Evolutionary conservation across 73 alveolate species (phyloP).

Genomic region (Paramecium primaurelia): DNA sequence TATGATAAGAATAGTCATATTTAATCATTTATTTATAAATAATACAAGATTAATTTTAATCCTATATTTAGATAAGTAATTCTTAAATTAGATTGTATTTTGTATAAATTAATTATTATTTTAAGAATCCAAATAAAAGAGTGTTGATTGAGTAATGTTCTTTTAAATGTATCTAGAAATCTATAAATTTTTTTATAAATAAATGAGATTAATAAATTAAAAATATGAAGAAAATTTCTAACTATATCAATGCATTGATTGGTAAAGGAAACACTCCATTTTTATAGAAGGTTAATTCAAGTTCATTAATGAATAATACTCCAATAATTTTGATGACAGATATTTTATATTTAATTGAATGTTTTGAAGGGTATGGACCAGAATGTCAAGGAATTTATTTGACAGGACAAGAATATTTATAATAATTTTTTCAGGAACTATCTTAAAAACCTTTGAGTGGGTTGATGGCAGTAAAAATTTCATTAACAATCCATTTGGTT

Average conservation of each 20-base stretch:
- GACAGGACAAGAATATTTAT: conserved; percentile 8
- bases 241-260: not conserved
- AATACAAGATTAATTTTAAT: not conserved
- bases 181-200: not conserved
- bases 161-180: not conserved
- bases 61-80: not conserved
- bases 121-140: not conserved
- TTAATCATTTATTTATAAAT: too few relatives aligned
- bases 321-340: conserved; percentile 33
- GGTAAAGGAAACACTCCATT: conserved; percentile 21
- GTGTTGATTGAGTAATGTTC: not conserved
- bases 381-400: conserved; percentile 49
- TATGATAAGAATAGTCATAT: too few relatives aligned
- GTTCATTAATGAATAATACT: conserved; percentile 16
- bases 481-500: conserved; percentile 12
- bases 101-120: too few relatives aligned
- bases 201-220: not conserved
- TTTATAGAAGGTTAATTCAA: not conserved
- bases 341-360: conserved; percentile 35
- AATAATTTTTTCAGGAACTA: not conserved
- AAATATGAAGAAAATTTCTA: not conserved
- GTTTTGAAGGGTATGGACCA: conserved; percentile 50
- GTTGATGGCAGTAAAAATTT: not conserved
- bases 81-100: not conserved
- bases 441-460: not conserved